Evolutionary conservation across 495 filamentous ascomycete genomes (phyloP).

Genomic region (Lasiosphaeriaceae sp.): DNA sequence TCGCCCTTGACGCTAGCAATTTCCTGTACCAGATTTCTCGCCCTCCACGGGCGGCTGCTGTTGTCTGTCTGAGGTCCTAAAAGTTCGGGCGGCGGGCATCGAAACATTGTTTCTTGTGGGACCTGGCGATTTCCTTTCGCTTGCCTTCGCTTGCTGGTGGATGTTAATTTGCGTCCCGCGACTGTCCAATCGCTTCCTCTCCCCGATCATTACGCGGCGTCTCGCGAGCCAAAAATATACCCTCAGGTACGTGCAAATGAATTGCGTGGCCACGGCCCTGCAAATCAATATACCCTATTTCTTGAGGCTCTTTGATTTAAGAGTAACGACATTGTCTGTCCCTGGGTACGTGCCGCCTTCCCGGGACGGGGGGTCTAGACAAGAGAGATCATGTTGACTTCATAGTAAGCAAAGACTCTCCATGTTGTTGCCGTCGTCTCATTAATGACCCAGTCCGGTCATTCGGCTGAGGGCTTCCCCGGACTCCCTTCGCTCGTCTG

Average conservation of each 20-base stretch:
- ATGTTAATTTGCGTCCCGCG: slow-evolving; percentile 17
- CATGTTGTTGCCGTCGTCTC: not conserved
- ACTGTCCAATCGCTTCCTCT: slow-evolving; percentile 2
- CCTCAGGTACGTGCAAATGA: slow-evolving; percentile 10
- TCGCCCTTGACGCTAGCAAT: slow-evolving; percentile 2
- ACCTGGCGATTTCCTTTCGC: not conserved
- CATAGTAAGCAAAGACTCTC: too few relatives aligned
- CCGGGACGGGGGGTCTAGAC: not conserved
- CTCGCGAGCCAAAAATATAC: slow-evolving; percentile 21
- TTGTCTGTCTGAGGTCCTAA: not conserved
- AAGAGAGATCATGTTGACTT: too few relatives aligned
- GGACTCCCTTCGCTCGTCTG: not conserved
- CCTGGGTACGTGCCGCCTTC: not conserved
- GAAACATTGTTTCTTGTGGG: not conserved
- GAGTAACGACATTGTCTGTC: slow-evolving; percentile 4
- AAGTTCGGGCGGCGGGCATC: not conserved
- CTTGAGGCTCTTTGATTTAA: slow-evolving; percentile 17
- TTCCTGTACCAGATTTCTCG: slow-evolving; percentile 7
- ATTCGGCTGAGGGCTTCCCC: not conserved
- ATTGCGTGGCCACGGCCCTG: not conserved
- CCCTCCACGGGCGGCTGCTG: not conserved
- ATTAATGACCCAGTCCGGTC: not conserved
- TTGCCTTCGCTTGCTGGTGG: not conserved
- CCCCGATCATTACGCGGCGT: not conserved
- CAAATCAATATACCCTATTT: slow-evolving; percentile 7